Base-by-base conservation (phyloP, 2,329 filamentous ascomycete species). In the Penicillium sclerotigenum region DNA sequence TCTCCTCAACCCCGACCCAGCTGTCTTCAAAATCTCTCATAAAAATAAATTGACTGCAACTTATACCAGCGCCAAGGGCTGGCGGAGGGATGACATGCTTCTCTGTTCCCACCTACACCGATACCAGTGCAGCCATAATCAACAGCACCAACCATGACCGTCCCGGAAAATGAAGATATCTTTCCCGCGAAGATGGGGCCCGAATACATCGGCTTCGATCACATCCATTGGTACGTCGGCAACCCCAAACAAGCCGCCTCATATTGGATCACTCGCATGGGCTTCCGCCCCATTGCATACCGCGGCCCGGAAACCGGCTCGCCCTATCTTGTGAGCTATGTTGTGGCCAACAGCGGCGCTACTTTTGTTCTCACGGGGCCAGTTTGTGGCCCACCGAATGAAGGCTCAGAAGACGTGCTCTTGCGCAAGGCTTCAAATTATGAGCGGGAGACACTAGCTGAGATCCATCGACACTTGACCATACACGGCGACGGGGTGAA, bases 241-340 rank as follows among this genome's bases (percentile, higher is more conserved):
- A 96, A 96, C 71, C 91, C 91, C 61, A 96, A 95, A 76, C 91
- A 96, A 78, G 89, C 90, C 5, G 91, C 91, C 22, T 83, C 88
- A 10, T 96, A 90, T 77, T 96, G 95, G 77, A 86, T 87, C 62
- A 86, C 83, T 18, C 87, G 90, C 60, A 89, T 96, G 77, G 91
- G 90, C 52, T 96, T 96, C 78, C 80, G 81, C 64, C 83, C 83
- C 20, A 77, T 95, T 56, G 91, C 91, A 59, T 95, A 96, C 75
- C 83, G 83, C 43, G 91, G 91, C 8, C 85, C 96, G 10, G 91
- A 96, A 75, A 96, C 90, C 1, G 90, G 91, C 57, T 91, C 87
- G 53, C 84, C 89, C 49, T 87, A 84, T 65, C 82, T 91, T 58
- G 87, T 89, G 20, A 92, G 88, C 5, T 89, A 95, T 71, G 89